Evolutionary conservation across 2,329 filamentous ascomycete genomes (phyloP), one percentile per base, ranked within the genome.

Genomic region (Colletotrichum falcatum): DNA sequence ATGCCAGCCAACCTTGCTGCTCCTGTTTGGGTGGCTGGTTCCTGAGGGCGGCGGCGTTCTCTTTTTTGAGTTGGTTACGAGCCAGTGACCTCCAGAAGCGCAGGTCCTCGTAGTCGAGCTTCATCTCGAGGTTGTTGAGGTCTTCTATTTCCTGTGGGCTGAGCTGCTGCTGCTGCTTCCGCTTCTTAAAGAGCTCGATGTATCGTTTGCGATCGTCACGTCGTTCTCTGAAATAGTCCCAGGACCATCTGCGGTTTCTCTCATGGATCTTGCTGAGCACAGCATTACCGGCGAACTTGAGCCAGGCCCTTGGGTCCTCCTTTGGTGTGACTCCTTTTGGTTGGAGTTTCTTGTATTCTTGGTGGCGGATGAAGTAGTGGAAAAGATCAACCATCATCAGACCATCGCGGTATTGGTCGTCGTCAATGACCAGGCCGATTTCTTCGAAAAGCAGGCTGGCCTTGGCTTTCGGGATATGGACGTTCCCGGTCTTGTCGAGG

Each of bases 301-400:
- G 85, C 96, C 96, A 99, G 0, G 95, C 96, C 46, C 90, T 89
- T 18, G 96, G 95, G 75, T 98, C 94, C 79, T 98, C 94, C 78
- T 94, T 97, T 0, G 94, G 93, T 0, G 88, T 88, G 68, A 91
- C 88, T 1, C 86, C 91, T 78, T 97, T 96, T 5, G 96, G 96
- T 76, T 97, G 94, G 69, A 94, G 86, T 76, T 92, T 95, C 79
- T 97, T 97, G 84, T 98, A 98, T 79, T 99, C 95, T 79, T 98
- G 96, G 74, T 99, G 96, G 39, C 95, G 91, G 75, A 98, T 93
- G 80, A 98, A 99, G 82, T 97, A 98, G 80, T 99, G 96, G 84
- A 99, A 99, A 3, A 98, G 86, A 78, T 99, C 96, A 2, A 98
- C 93, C 85, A 99, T 93, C 96, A 99, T 99, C 69, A 99, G 83